phyloP scores from a whole-genome alignment of 1,139 yeast species.

The Candida neerlandica region DNA sequence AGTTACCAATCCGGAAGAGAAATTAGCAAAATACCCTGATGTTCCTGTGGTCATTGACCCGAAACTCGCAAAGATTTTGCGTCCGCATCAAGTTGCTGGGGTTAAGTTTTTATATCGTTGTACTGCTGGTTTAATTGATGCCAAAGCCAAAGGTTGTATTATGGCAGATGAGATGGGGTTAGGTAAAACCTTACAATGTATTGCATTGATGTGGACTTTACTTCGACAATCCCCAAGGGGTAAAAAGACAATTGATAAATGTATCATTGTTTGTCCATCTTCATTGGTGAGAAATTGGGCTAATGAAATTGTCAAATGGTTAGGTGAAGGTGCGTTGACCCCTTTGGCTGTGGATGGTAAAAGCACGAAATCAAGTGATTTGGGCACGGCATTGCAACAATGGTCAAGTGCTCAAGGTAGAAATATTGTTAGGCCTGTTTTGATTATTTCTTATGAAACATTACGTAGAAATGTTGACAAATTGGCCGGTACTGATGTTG shows the following conservation, averaged over 20 bases:
- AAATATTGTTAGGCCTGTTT: conserved; percentile 87
- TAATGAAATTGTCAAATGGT: conserved; percentile 92
- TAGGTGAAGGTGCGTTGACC: conserved; percentile 86
- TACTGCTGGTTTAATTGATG: conserved; percentile 85
- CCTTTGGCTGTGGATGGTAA: conserved; percentile 95
- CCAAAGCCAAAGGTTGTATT: conserved; percentile 91
- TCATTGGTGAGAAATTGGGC: conserved; percentile 97
- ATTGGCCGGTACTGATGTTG: conserved; percentile 78
- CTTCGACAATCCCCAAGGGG: conserved; percentile 91
- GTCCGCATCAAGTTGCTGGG: conserved; percentile 98
- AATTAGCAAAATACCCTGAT: conserved; percentile 60
- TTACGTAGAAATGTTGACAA: conserved; percentile 82
- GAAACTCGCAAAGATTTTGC: conserved; percentile 70
- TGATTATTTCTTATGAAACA: conserved; percentile 95
- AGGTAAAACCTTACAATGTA: conserved; percentile 93
- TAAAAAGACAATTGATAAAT: conserved; percentile 78
- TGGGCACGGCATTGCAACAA: conserved; percentile 67
- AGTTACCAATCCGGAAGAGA: conserved; percentile 51
- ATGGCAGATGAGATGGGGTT: conserved; percentile 99
- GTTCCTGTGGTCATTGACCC: conserved; percentile 99
- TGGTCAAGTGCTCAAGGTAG: conserved; percentile 94
- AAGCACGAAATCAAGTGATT: conserved; percentile 64
- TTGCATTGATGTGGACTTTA: conserved; percentile 91
- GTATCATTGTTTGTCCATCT: conserved; percentile 95
- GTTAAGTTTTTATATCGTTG: conserved; percentile 88